phyloP scores from a whole-genome alignment of 371 early-diverging fungal genomes.

The Mucor indicus region DNA sequence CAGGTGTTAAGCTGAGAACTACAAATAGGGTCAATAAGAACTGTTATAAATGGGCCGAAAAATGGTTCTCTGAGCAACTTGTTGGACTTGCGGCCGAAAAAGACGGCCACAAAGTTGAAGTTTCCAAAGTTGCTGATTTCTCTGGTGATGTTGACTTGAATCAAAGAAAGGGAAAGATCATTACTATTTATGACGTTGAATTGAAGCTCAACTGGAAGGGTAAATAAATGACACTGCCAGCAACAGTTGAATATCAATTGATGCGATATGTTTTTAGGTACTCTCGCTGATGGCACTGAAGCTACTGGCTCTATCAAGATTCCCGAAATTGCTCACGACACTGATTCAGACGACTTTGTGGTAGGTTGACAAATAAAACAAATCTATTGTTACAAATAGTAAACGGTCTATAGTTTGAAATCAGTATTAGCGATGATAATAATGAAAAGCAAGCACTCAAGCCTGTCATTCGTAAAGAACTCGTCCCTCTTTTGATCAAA shows the following conservation, averaged over 20 bases:
- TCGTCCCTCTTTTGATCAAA: slow-evolving; percentile 63
- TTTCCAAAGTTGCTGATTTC: slow-evolving; percentile 55
- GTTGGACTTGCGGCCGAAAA: slow-evolving; percentile 42
- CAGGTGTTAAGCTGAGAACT: not conserved
- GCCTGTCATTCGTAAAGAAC: slow-evolving; percentile 66
- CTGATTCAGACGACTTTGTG: slow-evolving; percentile 76
- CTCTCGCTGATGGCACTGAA: slow-evolving; percentile 58
- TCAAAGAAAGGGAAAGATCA: slow-evolving; percentile 86
- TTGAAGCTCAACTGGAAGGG: slow-evolving; percentile 72
- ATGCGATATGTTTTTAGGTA: slow-evolving; percentile 33
- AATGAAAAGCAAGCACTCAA: slow-evolving; percentile 62
- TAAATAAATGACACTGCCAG: slow-evolving; percentile 16
- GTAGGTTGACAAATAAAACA: slow-evolving; percentile 23
- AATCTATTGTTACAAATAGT: not conserved
- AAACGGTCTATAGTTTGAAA: slow-evolving; percentile 60
- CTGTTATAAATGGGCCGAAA: slow-evolving; percentile 79
- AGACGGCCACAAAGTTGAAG: slow-evolving; percentile 49
- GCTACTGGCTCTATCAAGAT: slow-evolving; percentile 78
- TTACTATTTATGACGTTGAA: slow-evolving; percentile 79
- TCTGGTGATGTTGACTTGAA: slow-evolving; percentile 82
- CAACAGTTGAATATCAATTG: not conserved
- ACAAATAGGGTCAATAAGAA: slow-evolving; percentile 80
- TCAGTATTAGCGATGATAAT: slow-evolving; percentile 62
- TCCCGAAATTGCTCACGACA: slow-evolving; percentile 93
- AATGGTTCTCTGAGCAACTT: slow-evolving; percentile 59